phyloP scores from a whole-genome alignment of 2,329 filamentous ascomycete genomes.

The Knufia petricola region DNA sequence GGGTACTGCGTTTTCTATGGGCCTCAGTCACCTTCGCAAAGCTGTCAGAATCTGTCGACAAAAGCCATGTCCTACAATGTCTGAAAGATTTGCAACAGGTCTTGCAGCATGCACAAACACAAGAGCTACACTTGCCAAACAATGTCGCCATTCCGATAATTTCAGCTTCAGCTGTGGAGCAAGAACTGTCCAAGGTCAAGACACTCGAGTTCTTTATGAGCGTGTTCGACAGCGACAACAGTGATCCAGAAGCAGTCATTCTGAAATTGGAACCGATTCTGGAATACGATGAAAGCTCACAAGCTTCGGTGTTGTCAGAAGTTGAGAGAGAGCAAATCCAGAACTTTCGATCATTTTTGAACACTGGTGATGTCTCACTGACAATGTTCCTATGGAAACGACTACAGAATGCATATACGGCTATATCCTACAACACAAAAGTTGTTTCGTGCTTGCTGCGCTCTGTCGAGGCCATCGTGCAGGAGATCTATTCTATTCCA shows the following conservation, averaged over 20 bases:
- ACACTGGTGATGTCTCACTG: constrained; percentile 70
- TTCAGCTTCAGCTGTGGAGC: constrained; percentile 71
- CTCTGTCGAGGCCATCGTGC: constrained; percentile 73
- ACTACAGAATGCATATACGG: constrained; percentile 78
- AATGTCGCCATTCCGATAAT: constrained; percentile 83
- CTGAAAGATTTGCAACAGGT: constrained; percentile 53
- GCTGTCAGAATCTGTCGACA: constrained; percentile 44
- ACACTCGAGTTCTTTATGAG: constrained; percentile 94
- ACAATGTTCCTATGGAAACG: constrained; percentile 83
- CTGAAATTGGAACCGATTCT: constrained; percentile 87
- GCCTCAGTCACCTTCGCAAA: constrained; percentile 53
- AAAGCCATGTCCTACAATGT: constrained; percentile 52
- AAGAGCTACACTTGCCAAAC: constrained; percentile 58
- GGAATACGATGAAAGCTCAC: constrained; percentile 46
- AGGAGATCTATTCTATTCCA: constrained; percentile 54
- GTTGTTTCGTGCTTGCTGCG: constrained; percentile 78
- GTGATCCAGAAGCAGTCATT: constrained; percentile 74
- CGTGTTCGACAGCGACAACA: constrained; percentile 73
- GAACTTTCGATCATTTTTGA: constrained; percentile 78
- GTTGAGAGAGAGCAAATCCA: constrained; percentile 41
- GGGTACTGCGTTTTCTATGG: constrained; percentile 57
- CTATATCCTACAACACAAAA: constrained; percentile 77
- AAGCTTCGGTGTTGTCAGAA: constrained; percentile 18
- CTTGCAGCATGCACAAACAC: constrained; percentile 40
- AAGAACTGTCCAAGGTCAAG: constrained; percentile 82